phyloP scores from a whole-genome alignment of 495 filamentous ascomycete genomes.

The Glarea lozoyensis region DNA sequence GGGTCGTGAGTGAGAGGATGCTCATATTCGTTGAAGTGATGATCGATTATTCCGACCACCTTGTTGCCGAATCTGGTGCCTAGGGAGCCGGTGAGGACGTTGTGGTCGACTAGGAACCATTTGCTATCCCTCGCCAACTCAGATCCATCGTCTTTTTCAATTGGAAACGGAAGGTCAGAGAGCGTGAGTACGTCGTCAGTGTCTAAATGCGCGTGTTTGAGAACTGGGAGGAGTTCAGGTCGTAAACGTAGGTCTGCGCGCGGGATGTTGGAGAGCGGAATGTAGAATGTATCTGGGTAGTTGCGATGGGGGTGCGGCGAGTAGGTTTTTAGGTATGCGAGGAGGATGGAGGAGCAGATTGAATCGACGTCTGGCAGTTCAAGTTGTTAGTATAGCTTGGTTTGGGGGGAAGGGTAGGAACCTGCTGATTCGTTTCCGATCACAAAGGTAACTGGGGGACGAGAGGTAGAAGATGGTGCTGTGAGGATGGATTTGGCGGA shows the following conservation, averaged over 20 bases:
- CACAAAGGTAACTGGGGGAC: conserved; percentile 48
- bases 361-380: conserved; percentile 92
- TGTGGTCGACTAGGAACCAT: conserved; percentile 86
- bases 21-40: conserved; percentile 75
- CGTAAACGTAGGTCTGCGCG: conserved; percentile 61
- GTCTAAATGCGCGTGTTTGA: conserved; percentile 32
- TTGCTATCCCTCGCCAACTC: conserved; percentile 30
- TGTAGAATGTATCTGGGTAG: conserved; percentile 41
- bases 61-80: conserved; percentile 12
- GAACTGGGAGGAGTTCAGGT: conserved; percentile 64
- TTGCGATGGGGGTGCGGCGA: conserved; percentile 20
- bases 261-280: conserved; percentile 74
- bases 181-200: conserved; percentile 41
- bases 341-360: conserved; percentile 73
- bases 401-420: conserved; percentile 15
- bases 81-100: conserved; percentile 54
- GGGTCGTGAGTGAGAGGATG: conserved; percentile 34
- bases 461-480: conserved; percentile 3
- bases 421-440: conserved; percentile 69
- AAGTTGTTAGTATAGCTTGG: neutral
- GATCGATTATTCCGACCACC: conserved; percentile 78
- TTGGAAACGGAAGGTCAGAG: conserved; percentile 31
- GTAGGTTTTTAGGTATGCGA: conserved; percentile 68
- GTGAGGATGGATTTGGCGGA: conserved; percentile 6
- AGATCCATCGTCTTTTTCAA: too few relatives aligned